A percentile compares a stretch with the other conserved stretches of the same genome.
phyloP scores from a whole-genome alignment of 2,329 filamentous ascomycete genomes.

The Fusarium camptoceras region DNA sequence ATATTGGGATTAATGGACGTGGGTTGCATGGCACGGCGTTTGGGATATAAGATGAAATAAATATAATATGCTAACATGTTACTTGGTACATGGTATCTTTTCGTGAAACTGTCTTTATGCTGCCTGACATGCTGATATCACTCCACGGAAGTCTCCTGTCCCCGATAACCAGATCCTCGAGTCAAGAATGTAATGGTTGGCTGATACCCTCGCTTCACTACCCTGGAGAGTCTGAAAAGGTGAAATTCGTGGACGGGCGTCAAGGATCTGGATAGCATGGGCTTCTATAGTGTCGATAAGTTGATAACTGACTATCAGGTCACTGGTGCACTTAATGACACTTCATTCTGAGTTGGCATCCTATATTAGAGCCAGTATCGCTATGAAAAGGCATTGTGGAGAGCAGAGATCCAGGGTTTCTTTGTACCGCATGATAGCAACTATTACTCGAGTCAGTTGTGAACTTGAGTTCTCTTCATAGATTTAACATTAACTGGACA shows the following conservation, averaged over 20 bases:
- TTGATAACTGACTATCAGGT: neutral
- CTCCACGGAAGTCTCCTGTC: conserved; percentile 25
- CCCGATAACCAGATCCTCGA: neutral
- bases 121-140: conserved; percentile 14
- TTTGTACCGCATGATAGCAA: neutral
- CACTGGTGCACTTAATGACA: neutral
- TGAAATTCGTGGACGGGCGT: neutral
- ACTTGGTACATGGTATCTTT: neutral
- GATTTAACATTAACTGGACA: neutral
- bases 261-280: neutral
- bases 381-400: neutral
- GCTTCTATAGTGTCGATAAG: neutral
- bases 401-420: neutral
- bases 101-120: neutral
- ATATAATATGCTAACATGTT: conserved; percentile 15
- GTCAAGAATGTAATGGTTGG: neutral
- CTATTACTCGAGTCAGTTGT: neutral
- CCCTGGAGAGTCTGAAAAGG: neutral
- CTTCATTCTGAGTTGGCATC: neutral
- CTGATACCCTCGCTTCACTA: neutral
- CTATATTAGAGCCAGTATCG: neutral
- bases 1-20: conserved; percentile 10
- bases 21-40: conserved; percentile 46
- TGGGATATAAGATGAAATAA: conserved; percentile 21
- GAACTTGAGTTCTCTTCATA: neutral